These are phyloP conservation scores for Nemophila menziesii DNA, from an alignment of 257 asterid species.

Conservation along the genomic window DNA sequence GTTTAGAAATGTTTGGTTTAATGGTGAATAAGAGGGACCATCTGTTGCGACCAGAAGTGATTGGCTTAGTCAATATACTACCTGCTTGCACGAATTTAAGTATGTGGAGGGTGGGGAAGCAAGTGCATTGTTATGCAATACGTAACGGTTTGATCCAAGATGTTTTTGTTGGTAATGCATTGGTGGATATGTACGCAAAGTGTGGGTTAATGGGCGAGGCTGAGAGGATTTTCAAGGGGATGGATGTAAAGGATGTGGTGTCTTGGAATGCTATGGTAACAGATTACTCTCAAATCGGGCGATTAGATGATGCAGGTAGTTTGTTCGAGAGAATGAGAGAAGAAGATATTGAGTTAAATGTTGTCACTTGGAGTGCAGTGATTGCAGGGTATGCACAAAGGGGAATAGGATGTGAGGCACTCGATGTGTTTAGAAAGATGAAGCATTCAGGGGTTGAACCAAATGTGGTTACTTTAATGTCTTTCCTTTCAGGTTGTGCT, in stretches of 20 bases:
- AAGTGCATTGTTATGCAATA: constrained; percentile 53
- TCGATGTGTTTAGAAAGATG: constrained; percentile 68
- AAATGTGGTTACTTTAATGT: constrained; percentile 63
- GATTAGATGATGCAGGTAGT: constrained; percentile 45
- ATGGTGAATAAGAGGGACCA: constrained; percentile 34
- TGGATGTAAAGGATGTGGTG: constrained; percentile 40
- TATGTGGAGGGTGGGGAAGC: constrained; percentile 41
- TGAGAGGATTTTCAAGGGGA: constrained; percentile 30
- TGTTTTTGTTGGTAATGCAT: constrained; percentile 57
- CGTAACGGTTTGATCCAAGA: constrained; percentile 48
- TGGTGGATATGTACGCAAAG: constrained; percentile 79
- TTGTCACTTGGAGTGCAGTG: constrained; percentile 89
- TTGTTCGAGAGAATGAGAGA: constrained; percentile 43
- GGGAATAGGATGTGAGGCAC: constrained; percentile 66
- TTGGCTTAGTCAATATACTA: constrained; percentile 62
- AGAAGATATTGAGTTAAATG: constrained; percentile 54
- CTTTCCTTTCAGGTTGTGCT: constrained; percentile 78
- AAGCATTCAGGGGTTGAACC: constrained; percentile 40
- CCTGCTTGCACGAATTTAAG: constrained; percentile 57
- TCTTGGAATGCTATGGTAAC: constrained; percentile 85
- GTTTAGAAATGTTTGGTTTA: constrained; percentile 31
- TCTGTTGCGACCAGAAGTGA: constrained; percentile 44
- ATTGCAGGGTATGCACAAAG: constrained; percentile 86
- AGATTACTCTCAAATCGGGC: constrained; percentile 63
- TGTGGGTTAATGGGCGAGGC: constrained; percentile 64